These are phyloP conservation scores for Candida sp. DNA, from an alignment of 1,139 yeast species.

Conservation along the genomic window DNA sequence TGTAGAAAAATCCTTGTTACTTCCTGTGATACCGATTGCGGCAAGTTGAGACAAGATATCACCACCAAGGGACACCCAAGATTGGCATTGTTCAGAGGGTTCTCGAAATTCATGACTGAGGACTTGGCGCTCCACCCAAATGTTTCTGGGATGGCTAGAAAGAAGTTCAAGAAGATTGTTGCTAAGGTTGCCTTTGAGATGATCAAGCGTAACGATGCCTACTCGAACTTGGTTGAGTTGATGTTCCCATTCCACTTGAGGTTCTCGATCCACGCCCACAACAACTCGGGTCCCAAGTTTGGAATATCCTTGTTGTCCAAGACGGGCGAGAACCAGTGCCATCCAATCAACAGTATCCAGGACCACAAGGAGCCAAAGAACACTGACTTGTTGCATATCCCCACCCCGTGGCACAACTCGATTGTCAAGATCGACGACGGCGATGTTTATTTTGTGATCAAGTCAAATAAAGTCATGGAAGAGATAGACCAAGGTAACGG, in stretches of 20 bases:
- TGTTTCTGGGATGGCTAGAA: slow-evolving; percentile 43
- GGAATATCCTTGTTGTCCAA: slow-evolving; percentile 50
- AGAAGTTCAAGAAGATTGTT: slow-evolving; percentile 52
- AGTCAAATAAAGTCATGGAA: slow-evolving; percentile 26
- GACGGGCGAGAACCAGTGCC: slow-evolving; percentile 43
- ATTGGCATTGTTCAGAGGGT: slow-evolving; percentile 56
- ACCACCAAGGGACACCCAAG: slow-evolving; percentile 53
- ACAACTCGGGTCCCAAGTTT: slow-evolving; percentile 60
- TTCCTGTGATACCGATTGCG: slow-evolving; percentile 45
- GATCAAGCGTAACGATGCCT: slow-evolving; percentile 68
- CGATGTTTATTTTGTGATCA: slow-evolving; percentile 28
- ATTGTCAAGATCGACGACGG: slow-evolving; percentile 45
- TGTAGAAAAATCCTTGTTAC: slow-evolving; percentile 41
- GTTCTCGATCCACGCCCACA: slow-evolving; percentile 65
- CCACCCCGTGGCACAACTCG: slow-evolving; percentile 71
- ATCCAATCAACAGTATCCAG: slow-evolving; percentile 31
- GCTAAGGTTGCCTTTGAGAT: slow-evolving; percentile 63
- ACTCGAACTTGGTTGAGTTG: slow-evolving; percentile 63
- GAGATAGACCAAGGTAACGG: slow-evolving; percentile 27
- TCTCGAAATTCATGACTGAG: slow-evolving; percentile 62
- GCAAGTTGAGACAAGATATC: slow-evolving; percentile 37
- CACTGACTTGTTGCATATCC: slow-evolving; percentile 59
- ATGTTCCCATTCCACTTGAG: slow-evolving; percentile 63
- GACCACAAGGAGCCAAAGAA: slow-evolving; percentile 30
- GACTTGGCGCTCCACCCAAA: slow-evolving; percentile 50